Evolutionary conservation across 1,284 basidiomycete species (phyloP), one percentile per base, ranked within the genome.

Genomic region (Testicularia cyperi): DNA sequence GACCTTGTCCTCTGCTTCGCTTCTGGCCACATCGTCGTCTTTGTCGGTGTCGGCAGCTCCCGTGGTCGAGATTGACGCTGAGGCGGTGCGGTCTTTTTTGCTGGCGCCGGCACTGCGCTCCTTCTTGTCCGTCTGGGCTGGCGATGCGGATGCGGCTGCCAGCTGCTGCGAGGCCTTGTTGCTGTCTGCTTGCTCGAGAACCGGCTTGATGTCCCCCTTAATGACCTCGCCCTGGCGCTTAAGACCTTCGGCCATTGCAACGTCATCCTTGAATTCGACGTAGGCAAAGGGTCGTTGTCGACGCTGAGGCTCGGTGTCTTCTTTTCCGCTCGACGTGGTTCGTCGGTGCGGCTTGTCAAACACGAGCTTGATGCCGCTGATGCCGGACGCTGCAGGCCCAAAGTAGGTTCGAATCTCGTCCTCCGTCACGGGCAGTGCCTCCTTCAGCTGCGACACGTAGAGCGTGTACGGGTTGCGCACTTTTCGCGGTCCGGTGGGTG

Each of bases 361-460:
- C 8, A 55, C 44, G 9, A 71, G 51, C 45, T 66, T 63, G 35
- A 71, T 51, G 2, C 55, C 49, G 6, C 39, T 31, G 22, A 71
- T 66, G 5, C 58, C 48, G 2, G 31, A 34, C 2, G 66, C 63
- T n/a, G 62, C 61, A 12, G 57, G 56, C 8, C 67, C 70, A 52
- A 72, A 72, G 60, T 63, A 72, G 21, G 41, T 44, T 2, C 51
- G 55, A 20, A 72, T 33, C 20, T 69, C 65, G 24, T 51, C 47
- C 30, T 72, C 67, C n/a, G 38, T 45, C 3, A 72, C 57, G 5
- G 70, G 70, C 19, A 66, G 41, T 3, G 65, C 69, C 7, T 66
- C 67, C 25, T 62, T 62, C 26, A 72, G 46, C 22, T 67, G 62
- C 18, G 64, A 64, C 13, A 72, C 44, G 36, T 68, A 67, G 14